Base-by-base conservation (phyloP, 768 basidiomycete species). In the Panus rudis region DNA sequence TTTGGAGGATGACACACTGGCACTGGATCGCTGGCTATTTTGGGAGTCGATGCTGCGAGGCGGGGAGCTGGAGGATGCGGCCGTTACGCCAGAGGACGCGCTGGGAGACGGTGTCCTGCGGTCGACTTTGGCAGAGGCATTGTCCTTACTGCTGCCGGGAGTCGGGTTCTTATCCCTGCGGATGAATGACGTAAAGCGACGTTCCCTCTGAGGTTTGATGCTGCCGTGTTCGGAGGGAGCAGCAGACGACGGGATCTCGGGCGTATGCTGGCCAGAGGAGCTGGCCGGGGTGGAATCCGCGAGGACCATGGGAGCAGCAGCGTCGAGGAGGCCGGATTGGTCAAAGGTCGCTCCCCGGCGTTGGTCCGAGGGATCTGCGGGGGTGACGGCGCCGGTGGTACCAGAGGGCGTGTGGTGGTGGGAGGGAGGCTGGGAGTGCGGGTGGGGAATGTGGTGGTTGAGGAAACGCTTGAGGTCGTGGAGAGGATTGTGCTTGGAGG, bases 401-500 rank as follows among this genome's bases (percentile, higher is more conserved):
- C 52, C 52, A 27, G 48, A 52, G 30, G 51, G 50, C 43, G 41
- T 49, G 21, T 41, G 45, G 47, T 34, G 50, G 6, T 14, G 10
- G 6, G 33, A 35, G n/a, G 33, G 21, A 14, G 33, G 33, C 57
- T 45, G 59, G 51, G 35, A 46, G 54, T 51, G 53, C 37, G 65
- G 48, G 49, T 62, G 62, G 46, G 79, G 79, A 38, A 94, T 81
- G 66, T 94, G 91, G 65, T 88, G 79, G 66, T 94, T 89, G 50
- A 99, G 76, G 69, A 98, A 96, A 22, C 92, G 86, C 60, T 91
- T 91, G 56, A 97, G 80, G 63, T 97, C 93, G 65, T 87, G 81
- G 39, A 98, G 75, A 2, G 91, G 85, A 0, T 90, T 84, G 48
- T 73, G 73, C 50, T 59, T 61, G 38, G 42, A 31, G 21, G 46